Evolutionary conservation across 2,329 filamentous ascomycete species (phyloP), one percentile per base, ranked within the genome.

Genomic region (Xylaria sp.): DNA sequence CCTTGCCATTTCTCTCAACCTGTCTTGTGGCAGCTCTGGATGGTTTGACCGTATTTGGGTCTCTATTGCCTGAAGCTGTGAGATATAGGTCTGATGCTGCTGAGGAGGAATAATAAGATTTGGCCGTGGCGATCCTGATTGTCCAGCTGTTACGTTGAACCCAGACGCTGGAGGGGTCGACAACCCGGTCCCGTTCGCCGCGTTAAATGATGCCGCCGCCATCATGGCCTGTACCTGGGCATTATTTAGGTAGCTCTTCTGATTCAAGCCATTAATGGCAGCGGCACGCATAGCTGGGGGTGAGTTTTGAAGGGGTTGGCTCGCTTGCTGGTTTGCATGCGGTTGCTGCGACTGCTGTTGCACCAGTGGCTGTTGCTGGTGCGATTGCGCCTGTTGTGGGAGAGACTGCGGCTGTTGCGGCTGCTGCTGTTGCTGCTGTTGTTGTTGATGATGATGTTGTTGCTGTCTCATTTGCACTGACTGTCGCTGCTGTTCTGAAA

Each of bases 401-500:
- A 71, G 69, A 14, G 64, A 30, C 19, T 57, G 54, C 1, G 11
- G 54, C 34, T 81, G 69, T 68, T 75, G 76, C 14, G 71, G 76
- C 47, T 75, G 74, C 45, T 78, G 79, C n/a, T 78, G 78, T n/a
- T 77, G 79, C 36, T 77, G 77, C 60, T 78, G 78, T 7, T 74
- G 76, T n/a, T 79, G 79, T 7, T 78, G 77, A n/a, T 81, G 79
- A 45, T 78, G 78, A 65, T 82, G 81, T 39, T 79, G 79, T 19
- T 77, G 77, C n/a, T 78, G 78, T 58, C 77, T 76, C 34, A 85
- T 84, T 74, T 84, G 80, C 68, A 85, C 82, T 12, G 82, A 82
- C 47, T 81, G 83, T 14, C 87, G 84, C 74, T 90, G 89, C 73
- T 90, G 88, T 74, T 92, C 89, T 11, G 91, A 85, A 50, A 92